Percentiles rank a stretch among this genome's conserved stretches.
Conservation (phyloP, 176 grass and related monocot species). For the Oryza glumipatula region DNA sequence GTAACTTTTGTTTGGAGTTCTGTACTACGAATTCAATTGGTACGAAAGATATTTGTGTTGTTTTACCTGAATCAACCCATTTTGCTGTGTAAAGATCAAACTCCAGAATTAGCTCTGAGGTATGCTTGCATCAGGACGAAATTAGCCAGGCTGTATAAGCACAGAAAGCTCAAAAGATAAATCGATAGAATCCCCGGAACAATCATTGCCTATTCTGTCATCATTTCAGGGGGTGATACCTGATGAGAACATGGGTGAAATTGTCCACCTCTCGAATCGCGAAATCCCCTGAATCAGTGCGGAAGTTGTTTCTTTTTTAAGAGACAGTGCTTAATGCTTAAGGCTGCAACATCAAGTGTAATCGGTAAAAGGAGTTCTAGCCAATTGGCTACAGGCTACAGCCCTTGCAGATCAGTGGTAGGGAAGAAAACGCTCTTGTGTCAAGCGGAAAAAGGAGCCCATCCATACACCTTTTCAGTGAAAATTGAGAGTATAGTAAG, state of each 20-base stretch:
- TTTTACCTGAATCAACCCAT: not conserved
- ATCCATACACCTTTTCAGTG: not conserved
- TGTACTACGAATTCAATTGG: constrained; percentile 8
- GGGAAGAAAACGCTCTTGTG: too few species aligned
- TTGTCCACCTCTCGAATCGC: not conserved
- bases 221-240: not conserved
- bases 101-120: not conserved
- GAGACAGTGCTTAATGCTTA: constrained; percentile 7
- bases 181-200: not conserved
- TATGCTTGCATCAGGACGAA: not conserved
- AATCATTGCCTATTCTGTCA: constrained; percentile 3
- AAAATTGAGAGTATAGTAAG: not conserved
- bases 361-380: not conserved
- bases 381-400: not conserved
- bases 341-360: constrained; percentile 27
- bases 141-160: not conserved
- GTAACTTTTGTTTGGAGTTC: constrained; percentile 5
- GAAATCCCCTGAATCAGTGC: constrained; percentile 48
- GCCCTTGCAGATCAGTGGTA: not conserved
- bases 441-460: not conserved
- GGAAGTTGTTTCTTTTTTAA: constrained; percentile 31
- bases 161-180: not conserved
- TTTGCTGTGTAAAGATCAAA: not conserved
- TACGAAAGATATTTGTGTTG: not conserved
- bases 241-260: constrained; percentile 7